Evolutionary conservation across 768 basidiomycete genomes (phyloP), one percentile per base, ranked within the genome.

Genomic region (Trametes elegans): DNA sequence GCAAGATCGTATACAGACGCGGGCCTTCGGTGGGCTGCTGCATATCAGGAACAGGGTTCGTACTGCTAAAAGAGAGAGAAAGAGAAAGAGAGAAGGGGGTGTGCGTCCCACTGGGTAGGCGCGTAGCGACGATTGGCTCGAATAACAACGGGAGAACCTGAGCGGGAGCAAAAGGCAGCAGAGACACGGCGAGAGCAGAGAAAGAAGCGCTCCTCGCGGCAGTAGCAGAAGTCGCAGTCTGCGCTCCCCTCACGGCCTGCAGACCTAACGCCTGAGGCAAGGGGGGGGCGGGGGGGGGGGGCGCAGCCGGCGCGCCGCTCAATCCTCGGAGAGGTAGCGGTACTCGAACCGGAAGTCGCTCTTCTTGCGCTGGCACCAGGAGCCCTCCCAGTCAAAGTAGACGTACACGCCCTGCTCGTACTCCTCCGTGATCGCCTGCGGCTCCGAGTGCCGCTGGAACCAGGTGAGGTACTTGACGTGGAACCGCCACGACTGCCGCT

Each of bases 331-430:
- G 50, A 96, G 76, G 76, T 95, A 95, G 58, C 93, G 90, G 71
- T 96, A 96, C 73, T 95, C 90, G 66, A 93, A 98, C 23, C 93
- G 86, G 80, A 98, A 99, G 71, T 98, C 95, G 67, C 88, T 87
- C 79, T 99, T 99, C 77, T 94, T 93, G 68, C 96, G 81, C 70
- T 96, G 93, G 70, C 94, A 97, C 97, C 96, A 99, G 60, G 90
- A 92, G 45, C 93, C 93, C 71, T 98, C 95, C 95, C 95, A 98
- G 73, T 98, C 96, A 71, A 98, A 98, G 79, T 99, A 99, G 29
- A 97, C 90, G 71, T 99, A 99, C 13, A 97, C 93, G 13, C 97
- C 97, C 74, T 98, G 95, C 73, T 99, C 97, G 70, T 98, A 99
- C 70, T 98, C 96, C 64, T 98, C 96, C 48, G 97, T 99, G 69